phyloP scores from a whole-genome alignment of 2,329 filamentous ascomycete species.

The Fusarium annulatum region DNA sequence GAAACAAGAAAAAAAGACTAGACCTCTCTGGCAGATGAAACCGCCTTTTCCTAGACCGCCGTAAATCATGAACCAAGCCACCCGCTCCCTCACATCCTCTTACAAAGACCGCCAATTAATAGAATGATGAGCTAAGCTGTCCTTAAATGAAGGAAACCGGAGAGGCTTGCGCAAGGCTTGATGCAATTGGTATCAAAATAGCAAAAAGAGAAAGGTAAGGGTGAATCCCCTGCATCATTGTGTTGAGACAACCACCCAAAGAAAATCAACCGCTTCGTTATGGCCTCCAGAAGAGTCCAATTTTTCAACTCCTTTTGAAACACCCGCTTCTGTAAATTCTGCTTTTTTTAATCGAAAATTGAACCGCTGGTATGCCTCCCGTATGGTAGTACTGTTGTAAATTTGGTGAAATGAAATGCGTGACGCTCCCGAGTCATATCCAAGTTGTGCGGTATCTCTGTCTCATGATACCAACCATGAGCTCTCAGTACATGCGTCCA shows the following conservation, averaged over 20 bases:
- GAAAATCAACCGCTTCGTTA: conserved; percentile 21
- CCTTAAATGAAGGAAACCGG: conserved; percentile 21
- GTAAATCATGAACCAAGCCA: conserved; percentile 30
- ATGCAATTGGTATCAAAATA: conserved; percentile 40
- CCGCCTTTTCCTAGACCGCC: conserved; percentile 24
- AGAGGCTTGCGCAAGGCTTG: conserved; percentile 3
- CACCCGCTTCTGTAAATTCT: conserved; percentile 22
- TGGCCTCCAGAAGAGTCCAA: conserved; percentile 12
- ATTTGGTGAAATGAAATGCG: conserved; percentile 19
- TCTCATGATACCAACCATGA: background rate
- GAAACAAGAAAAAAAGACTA: conserved; percentile 18
- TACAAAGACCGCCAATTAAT: conserved; percentile 34
- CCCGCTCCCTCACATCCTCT: conserved; percentile 37
- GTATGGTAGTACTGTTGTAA: conserved; percentile 32
- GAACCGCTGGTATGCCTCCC: conserved; percentile 38
- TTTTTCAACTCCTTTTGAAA: conserved; percentile 34
- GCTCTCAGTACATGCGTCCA: conserved; percentile 57
- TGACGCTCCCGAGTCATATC: conserved; percentile 14
- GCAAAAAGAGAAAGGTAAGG: conserved; percentile 16
- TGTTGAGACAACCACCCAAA: conserved; percentile 43
- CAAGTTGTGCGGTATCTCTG: conserved; percentile 7
- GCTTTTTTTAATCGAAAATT: conserved; percentile 24
- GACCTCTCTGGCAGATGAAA: conserved; percentile 20
- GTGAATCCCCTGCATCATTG: conserved; percentile 31
- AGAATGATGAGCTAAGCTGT: conserved; percentile 19